Conservation (phyloP, 768 basidiomycete genomes). For the Leccinum aurantiacum region DNA sequence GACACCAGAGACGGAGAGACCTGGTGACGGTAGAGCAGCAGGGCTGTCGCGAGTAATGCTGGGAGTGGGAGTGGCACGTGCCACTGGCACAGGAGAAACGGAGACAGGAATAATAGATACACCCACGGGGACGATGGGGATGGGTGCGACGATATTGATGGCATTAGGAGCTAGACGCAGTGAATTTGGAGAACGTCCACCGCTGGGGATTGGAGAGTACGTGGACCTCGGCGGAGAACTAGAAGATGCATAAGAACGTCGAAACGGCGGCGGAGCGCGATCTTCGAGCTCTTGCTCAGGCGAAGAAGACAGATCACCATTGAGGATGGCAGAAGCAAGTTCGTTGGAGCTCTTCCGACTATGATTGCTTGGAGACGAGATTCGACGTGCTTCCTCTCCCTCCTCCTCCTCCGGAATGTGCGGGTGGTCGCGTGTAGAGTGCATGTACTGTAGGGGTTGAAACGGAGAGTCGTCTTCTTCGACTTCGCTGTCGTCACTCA, state of each 20-base stretch:
- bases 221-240: conserved; percentile 20
- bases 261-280: conserved; percentile 19
- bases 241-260: conserved; percentile 13
- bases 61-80: conserved; percentile 25
- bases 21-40: conserved; percentile 32
- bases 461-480: conserved; percentile 51
- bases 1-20: conserved; percentile 24
- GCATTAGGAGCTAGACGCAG: conserved; percentile 28
- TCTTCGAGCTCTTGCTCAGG: conserved; percentile 11
- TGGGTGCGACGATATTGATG: conserved; percentile 22
- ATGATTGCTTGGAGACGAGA: conserved; percentile 26
- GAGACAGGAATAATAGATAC: conserved; percentile 22
- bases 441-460: conserved; percentile 39
- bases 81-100: conserved; percentile 22
- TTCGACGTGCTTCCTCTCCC: conserved; percentile 39
- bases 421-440: conserved; percentile 48
- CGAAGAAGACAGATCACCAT: conserved; percentile 12
- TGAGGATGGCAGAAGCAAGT: conserved; percentile 37
- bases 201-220: conserved; percentile 20
- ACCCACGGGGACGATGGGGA: conserved; percentile 23
- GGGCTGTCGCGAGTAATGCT: conserved; percentile 29
- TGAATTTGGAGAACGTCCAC: conserved; percentile 21
- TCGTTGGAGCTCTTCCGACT: conserved; percentile 22
- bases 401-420: conserved; percentile 75
- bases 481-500: conserved; percentile 80